Evolutionary conservation across 805 yeast genomes (phyloP), one percentile per base, ranked within the genome.

Genomic region (Tetrapisispora namnaoensis): DNA sequence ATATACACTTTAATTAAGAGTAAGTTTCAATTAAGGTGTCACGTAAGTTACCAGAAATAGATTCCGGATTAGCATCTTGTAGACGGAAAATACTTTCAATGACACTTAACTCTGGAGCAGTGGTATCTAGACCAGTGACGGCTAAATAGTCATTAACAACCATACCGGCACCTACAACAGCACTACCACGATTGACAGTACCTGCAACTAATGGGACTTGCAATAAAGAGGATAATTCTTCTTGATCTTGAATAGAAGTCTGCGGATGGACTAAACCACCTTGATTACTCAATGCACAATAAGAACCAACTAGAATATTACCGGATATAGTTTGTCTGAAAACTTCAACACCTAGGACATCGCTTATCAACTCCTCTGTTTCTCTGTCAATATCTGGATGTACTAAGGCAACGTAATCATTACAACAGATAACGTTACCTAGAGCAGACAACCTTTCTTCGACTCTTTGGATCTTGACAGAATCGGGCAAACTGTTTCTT

Each of bases 381-480:
- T 93, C 99, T 67, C 99, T 83, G 75, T 93, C 99, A 56, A 93
- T 88, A 73, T 93, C 99, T 46, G 99, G 99, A 70, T 93, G 99
- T 48, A 93, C 99, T 56, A 93, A 78, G 3, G 99, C 99, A 60
- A 95, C 99, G 67, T 93, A 93, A 70, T 93, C 99, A 70, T 93
- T 93, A 73, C 98, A 91, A 71, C 98, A 91, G 63, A 93, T 89
- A 54, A 93, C 99, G 61, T 93, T 93, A 61, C 99, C 99, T 56
- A 93, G 73, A 14, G 99, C 99, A 46, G 96, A 86, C 54, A 93
- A 75, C 66, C 99, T 82, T 73, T 93, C 99, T 71, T 93, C 99
- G 37, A 95, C 96, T 69, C 99, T 81, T 73, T 93, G 99, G 61
- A 93, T 89, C 70, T 86, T 90, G 57, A 93, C 96, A 46, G 82